Base-by-base conservation (phyloP, 208 protist species). In the Angomonas ambiguus region DNA sequence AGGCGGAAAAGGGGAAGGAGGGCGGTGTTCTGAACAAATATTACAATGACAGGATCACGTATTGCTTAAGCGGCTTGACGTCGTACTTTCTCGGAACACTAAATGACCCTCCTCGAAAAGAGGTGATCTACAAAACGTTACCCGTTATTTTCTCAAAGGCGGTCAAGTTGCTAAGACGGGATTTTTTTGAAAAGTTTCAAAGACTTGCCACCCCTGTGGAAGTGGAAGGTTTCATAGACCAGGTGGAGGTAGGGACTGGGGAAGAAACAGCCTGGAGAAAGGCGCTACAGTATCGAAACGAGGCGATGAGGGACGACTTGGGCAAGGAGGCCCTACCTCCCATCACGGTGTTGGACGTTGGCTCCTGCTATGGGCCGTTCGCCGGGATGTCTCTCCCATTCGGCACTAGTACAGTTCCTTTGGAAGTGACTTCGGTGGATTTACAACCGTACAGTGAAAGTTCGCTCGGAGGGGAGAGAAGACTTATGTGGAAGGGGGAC, bases 331-430 rank as follows among this genome's bases (percentile, higher is more conserved):
- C 64, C 4, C 62, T 80, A 11, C 45, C 45, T n/a, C 69, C 80
- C 35, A 64, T 96, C 30, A 66, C 56, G 18, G 76, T 85, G 24
- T 62, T 96, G 27, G 90, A 96, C 51, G 78, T 96, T 6, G 90
- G 90, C 4, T 83, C 78, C 16, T 96, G 90, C 77, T 96, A 96
- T 65, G 85, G 83, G 18, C 87, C 90, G 3, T 93, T 96, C 64
- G 51, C 42, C 0, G 79, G 79, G 11, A 67, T 60, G 31, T 35
- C 4, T 3, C 25, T 88, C 18, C 33, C 41, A 1, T 75, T 85
- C 53, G 42, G 63, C 1, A 28, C 72, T 2, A 45, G 82, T 16
- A 20, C 62, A 5, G 74, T 96, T 1, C 79, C 85, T 1, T 66
- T 96, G 18, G 30, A 32, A 28, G 88, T 94, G 6, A 81, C 72